phyloP scores from a whole-genome alignment of 2,329 filamentous ascomycete species.

The Talaromyces amestolkiae region DNA sequence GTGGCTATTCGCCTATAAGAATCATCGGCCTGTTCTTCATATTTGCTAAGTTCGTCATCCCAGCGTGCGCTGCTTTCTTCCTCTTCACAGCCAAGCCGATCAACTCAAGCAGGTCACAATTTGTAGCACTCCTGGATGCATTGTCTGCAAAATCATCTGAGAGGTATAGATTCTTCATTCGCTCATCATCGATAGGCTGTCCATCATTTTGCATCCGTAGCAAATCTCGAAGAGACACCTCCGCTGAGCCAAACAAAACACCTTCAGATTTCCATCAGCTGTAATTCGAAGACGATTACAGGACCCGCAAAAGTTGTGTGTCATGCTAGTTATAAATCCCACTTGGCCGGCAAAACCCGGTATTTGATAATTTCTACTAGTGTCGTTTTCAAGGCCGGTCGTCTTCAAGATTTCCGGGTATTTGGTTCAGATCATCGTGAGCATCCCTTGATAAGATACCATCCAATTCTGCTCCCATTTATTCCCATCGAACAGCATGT shows the following conservation, averaged over 20 bases:
- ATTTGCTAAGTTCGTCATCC: conserved; percentile 84
- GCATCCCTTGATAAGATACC: conserved; percentile 87
- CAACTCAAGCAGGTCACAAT: conserved; percentile 74
- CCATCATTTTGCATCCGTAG: conserved; percentile 73
- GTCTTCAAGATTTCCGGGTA: conserved; percentile 72
- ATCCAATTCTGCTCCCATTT: conserved; percentile 94
- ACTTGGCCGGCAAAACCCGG: conserved; percentile 82
- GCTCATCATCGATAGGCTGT: conserved; percentile 75
- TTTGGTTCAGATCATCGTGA: conserved; percentile 71
- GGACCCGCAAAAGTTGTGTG: conserved; percentile 93
- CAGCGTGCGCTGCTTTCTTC: conserved; percentile 94
- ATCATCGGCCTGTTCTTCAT: conserved; percentile 99
- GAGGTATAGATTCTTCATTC: conserved; percentile 63
- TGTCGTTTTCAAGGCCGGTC: conserved; percentile 81
- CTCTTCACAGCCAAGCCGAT: conserved; percentile 90
- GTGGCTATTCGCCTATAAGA: conserved; percentile 87
- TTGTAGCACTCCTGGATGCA: conserved; percentile 44
- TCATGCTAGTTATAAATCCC: conserved; percentile 99
- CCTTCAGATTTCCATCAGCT: conserved; percentile 92
- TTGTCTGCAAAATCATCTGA: conserved; percentile 24
- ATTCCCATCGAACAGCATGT: conserved; percentile 99
- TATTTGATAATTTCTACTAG: conserved; percentile 89
- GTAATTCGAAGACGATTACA: conserved; percentile 95
- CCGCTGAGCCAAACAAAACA: conserved; percentile 90
- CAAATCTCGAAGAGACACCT: conserved; percentile 88